Evolutionary conservation across 768 basidiomycete genomes (phyloP), one percentile per base, ranked within the genome.

Genomic region (Lanmaoa rubissima): DNA sequence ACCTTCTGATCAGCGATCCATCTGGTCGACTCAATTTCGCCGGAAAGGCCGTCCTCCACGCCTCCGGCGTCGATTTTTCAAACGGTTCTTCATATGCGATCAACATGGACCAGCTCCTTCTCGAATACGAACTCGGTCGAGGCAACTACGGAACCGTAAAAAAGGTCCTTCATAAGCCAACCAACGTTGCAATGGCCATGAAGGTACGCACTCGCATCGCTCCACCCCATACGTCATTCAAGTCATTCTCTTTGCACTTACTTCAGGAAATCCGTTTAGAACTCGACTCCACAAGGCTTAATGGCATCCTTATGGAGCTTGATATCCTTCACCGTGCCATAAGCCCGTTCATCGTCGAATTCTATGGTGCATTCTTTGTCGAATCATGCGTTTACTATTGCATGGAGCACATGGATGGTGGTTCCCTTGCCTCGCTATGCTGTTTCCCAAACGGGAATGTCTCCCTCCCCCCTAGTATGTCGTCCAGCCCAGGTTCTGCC

Each of bases 331-430:
- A 99, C 73, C 91, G 94, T 28, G 95, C 95, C 4, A 82, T 88
- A 43, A 86, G 90, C 10, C 90, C 90, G 3, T 86, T 92, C 67
- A 98, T 98, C 62, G 92, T 99, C 66, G 97, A 98, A 59, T 99
- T 99, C 65, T 98, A 96, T 69, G 97, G 97, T 43, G 97, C 97
- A 5, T 99, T 99, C 78, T 98, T 97, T 74, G 94, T 97, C 73
- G 97, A 99, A 70, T 92, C 92, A n/a, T 99, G 96, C 72, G 97
- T 99, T 24, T 98, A 99, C 75, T 98, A 97, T 72, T 98, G 95
- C 74, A 98, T 98, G 95, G 97, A 99, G 78, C 92, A 88, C 75
- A 99, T 99, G 97, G 96, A 99, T 70, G 95, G 94, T 12, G 94
- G 95, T n/a, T 90, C 87, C 40, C 81, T 99, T 46, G 97, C 98